These are phyloP conservation scores for Chaetomium cochliodes DNA, from an alignment of 495 filamentous ascomycete genomes.

Conservation along the genomic window DNA sequence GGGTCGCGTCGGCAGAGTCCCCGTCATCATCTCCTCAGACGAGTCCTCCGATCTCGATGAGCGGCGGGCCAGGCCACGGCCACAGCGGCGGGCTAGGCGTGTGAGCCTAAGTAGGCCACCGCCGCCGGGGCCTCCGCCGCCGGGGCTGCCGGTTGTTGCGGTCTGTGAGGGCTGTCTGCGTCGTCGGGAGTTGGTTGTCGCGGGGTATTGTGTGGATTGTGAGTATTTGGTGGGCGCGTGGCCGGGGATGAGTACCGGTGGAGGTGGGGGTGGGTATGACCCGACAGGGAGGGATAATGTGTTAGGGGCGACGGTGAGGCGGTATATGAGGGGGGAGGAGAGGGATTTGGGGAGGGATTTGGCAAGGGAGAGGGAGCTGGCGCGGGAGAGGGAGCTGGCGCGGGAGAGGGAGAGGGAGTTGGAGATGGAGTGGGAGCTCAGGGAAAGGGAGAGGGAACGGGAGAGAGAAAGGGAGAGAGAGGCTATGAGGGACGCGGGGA, in stretches of 20 bases:
- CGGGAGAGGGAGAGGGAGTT: slow-evolving; percentile 7
- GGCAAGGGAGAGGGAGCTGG: neutral
- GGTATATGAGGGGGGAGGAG: too few species aligned
- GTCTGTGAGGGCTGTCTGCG: slow-evolving; percentile 13
- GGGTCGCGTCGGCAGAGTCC: neutral
- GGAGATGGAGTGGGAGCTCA: slow-evolving; percentile 1
- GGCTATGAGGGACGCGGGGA: neutral
- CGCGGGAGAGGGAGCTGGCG: slow-evolving; percentile 3
- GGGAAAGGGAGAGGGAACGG: slow-evolving; percentile 5
- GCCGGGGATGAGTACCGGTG: neutral
- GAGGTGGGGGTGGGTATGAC: neutral
- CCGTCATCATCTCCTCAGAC: neutral
- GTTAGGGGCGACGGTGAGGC: too few species aligned
- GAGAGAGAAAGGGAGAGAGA: neutral
- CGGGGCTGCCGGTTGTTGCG: neutral
- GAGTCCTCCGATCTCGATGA: neutral
- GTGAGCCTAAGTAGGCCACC: neutral
- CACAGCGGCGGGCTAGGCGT: neutral
- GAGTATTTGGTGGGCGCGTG: neutral
- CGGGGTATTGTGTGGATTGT: slow-evolving; percentile 14
- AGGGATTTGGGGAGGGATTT: slow-evolving; percentile 2
- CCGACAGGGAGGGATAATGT: neutral
- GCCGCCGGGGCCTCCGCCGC: neutral
- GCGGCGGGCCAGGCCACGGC: neutral
- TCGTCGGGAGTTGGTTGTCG: neutral